phyloP scores from a whole-genome alignment of 2,329 filamentous ascomycete species.

The Colletotrichum kahawae region DNA sequence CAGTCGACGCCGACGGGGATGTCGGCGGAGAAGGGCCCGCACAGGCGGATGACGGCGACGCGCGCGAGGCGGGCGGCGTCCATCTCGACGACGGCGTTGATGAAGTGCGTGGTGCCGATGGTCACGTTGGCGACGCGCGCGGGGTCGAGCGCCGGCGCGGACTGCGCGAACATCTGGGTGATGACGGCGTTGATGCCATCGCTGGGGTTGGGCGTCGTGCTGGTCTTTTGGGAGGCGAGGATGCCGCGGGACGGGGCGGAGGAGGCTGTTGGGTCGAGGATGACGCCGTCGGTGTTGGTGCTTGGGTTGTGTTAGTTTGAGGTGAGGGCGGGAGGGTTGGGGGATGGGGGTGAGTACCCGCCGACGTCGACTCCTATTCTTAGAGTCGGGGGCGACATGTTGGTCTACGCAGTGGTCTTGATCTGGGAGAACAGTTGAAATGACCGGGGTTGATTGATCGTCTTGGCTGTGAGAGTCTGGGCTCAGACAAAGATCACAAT shows the following conservation, averaged over 20 bases:
- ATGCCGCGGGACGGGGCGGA: slow-evolving; percentile 44
- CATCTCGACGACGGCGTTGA: slow-evolving; percentile 62
- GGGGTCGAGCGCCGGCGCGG: slow-evolving; percentile 30
- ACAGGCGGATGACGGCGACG: slow-evolving; percentile 60
- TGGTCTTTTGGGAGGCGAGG: slow-evolving; percentile 53
- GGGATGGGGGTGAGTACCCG: neutral
- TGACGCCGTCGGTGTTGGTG: slow-evolving; percentile 30
- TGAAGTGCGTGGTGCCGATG: slow-evolving; percentile 62
- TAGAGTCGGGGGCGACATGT: neutral
- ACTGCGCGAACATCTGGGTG: slow-evolving; percentile 42
- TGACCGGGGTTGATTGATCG: neutral
- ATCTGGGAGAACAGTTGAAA: neutral
- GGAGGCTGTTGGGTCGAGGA: slow-evolving; percentile 46
- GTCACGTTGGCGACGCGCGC: slow-evolving; percentile 52
- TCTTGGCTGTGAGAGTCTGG: neutral
- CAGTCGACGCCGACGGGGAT: slow-evolving; percentile 57
- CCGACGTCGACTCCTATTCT: neutral
- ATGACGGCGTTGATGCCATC: slow-evolving; percentile 49
- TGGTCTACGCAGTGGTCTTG: neutral
- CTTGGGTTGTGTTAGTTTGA: neutral
- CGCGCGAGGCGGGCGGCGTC: slow-evolving; percentile 50
- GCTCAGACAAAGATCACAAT: neutral
- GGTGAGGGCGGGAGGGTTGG: neutral
- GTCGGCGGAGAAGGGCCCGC: slow-evolving; percentile 56
- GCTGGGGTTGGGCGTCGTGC: slow-evolving; percentile 47